These are phyloP conservation scores for Alternaria solani DNA, from an alignment of 2,329 filamentous ascomycete genomes.

Conservation along the genomic window DNA sequence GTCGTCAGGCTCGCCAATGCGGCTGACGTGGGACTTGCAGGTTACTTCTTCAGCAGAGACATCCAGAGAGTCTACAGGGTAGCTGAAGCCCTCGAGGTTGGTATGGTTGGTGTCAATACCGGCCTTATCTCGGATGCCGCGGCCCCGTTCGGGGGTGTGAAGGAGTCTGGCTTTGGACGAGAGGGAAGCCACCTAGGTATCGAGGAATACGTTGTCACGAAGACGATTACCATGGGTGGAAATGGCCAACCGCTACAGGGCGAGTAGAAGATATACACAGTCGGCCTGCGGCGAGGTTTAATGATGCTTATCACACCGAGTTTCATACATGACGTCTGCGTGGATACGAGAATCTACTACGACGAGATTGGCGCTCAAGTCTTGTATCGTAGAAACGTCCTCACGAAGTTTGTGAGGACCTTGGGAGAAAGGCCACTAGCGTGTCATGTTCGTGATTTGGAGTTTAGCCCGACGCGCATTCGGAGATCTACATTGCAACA, in stretches of 20 bases:
- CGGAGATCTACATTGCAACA: neutral
- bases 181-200: conserved; percentile 61
- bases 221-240: conserved; percentile 65
- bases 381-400: neutral
- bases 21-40: conserved; percentile 86
- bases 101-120: conserved; percentile 77
- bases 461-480: neutral
- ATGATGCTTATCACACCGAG: neutral
- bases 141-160: conserved; percentile 59
- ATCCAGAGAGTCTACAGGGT: conserved; percentile 66
- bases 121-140: conserved; percentile 60
- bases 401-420: neutral
- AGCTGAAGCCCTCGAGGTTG: conserved; percentile 76
- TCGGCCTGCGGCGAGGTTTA: neutral
- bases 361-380: neutral
- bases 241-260: conserved; percentile 67
- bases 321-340: neutral
- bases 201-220: conserved; percentile 58
- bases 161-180: conserved; percentile 60
- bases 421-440: neutral
- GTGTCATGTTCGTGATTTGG: conserved; percentile 1
- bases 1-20: conserved; percentile 84
- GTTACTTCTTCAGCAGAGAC: conserved; percentile 85
- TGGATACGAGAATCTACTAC: neutral
- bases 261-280: conserved; percentile 3